Conservation (phyloP, 306 rosid species). For the Prunus fruticosa region DNA sequence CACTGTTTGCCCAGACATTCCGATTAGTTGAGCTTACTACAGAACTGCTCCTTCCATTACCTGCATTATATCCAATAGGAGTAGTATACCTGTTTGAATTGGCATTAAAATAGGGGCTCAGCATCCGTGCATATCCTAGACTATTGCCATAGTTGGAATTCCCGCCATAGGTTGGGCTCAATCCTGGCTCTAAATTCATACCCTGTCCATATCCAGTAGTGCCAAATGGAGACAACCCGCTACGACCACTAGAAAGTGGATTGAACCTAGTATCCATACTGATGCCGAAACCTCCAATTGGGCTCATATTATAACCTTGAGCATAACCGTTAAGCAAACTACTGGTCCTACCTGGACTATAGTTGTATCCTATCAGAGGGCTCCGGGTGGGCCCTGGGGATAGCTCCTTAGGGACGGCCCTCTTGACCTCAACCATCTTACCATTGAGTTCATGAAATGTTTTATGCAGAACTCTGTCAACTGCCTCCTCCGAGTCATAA, state of each 20-base stretch:
- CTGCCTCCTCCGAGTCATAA: slow-evolving; percentile 87
- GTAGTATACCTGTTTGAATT: slow-evolving; percentile 65
- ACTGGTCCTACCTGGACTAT: slow-evolving; percentile 60
- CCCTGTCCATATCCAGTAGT: slow-evolving; percentile 70
- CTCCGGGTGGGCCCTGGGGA: slow-evolving; percentile 75
- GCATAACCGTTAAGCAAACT: slow-evolving; percentile 62
- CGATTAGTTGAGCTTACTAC: slow-evolving; percentile 64
- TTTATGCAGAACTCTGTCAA: slow-evolving; percentile 74
- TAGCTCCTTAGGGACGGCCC: slow-evolving; percentile 92
- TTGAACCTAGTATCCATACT: slow-evolving; percentile 85
- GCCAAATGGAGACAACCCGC: slow-evolving; percentile 71
- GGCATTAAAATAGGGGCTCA: slow-evolving; percentile 60
- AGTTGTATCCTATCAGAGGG: slow-evolving; percentile 69
- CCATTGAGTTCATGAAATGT: slow-evolving; percentile 90
- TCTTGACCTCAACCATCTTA: slow-evolving; percentile 93
- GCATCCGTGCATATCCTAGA: slow-evolving; percentile 74
- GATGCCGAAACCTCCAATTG: slow-evolving; percentile 79
- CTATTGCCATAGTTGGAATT: slow-evolving; percentile 59
- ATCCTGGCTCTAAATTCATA: slow-evolving; percentile 69
- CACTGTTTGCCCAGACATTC: slow-evolving; percentile 86
- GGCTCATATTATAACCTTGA: slow-evolving; percentile 79
- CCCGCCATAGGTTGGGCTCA: slow-evolving; percentile 69
- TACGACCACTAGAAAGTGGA: slow-evolving; percentile 69
- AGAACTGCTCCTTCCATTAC: slow-evolving; percentile 65
- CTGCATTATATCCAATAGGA: slow-evolving; percentile 68